These are phyloP conservation scores for Rutstroemia sp. DNA, from an alignment of 2,329 filamentous ascomycete species.

Conservation along the genomic window DNA sequence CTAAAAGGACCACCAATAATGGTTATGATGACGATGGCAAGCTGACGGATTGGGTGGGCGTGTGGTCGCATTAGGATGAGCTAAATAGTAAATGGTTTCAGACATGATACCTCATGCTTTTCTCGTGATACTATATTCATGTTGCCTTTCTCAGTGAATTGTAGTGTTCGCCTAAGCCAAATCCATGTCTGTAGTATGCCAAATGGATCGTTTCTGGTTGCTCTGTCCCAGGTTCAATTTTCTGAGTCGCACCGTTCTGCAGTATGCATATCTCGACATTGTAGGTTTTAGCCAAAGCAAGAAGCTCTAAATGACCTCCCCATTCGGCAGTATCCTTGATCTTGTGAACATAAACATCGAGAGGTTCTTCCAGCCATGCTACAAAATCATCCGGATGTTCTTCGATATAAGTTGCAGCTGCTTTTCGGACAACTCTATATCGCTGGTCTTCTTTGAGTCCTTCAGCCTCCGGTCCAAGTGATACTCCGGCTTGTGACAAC, in stretches of 20 bases:
- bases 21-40: slow-evolving; percentile 40
- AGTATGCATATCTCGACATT: slow-evolving; percentile 75
- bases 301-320: slow-evolving; percentile 88
- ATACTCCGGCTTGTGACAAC: slow-evolving; percentile 47
- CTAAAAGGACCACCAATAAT: slow-evolving; percentile 40
- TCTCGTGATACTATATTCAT: slow-evolving; percentile 13
- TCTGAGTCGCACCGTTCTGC: slow-evolving; percentile 75
- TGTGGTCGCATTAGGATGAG: slow-evolving; percentile 38
- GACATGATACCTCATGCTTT: background rate
- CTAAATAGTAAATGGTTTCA: background rate
- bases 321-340: slow-evolving; percentile 87
- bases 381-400: slow-evolving; percentile 72
- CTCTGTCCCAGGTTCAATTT: slow-evolving; percentile 50
- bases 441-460: slow-evolving; percentile 31
- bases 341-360: slow-evolving; percentile 65
- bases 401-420: slow-evolving; percentile 71
- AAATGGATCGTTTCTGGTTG: slow-evolving; percentile 62
- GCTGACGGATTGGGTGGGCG: slow-evolving; percentile 45
- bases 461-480: slow-evolving; percentile 31
- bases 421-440: slow-evolving; percentile 62
- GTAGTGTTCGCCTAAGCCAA: slow-evolving; percentile 94
- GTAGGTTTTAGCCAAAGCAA: slow-evolving; percentile 76
- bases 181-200: slow-evolving; percentile 91
- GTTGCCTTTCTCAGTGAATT: slow-evolving; percentile 63
- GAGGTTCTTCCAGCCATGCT: slow-evolving; percentile 76